Conservation (phyloP, 1,284 basidiomycete species). For the Puccinia sorghi region DNA sequence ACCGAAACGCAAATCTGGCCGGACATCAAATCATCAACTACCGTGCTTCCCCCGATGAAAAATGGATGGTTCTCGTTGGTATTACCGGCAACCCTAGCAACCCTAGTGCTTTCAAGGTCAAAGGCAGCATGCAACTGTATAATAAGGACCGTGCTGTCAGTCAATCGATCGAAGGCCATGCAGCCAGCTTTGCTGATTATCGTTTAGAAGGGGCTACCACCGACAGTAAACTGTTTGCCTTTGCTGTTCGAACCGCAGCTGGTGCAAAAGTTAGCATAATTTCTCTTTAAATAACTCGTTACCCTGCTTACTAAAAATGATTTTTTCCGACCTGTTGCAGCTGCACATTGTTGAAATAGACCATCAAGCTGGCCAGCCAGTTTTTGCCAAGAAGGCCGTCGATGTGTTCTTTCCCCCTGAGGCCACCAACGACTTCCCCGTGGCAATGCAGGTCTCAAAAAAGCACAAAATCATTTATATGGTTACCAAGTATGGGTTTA, state of each 20-base stretch:
- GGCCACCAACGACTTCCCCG: constrained; percentile 98
- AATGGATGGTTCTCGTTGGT: constrained; percentile 95
- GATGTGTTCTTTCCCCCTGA: constrained; percentile 99
- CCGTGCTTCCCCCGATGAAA: constrained; percentile 84
- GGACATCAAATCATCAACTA: constrained; percentile 99
- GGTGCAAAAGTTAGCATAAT: constrained; percentile 77
- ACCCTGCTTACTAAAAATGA: constrained; percentile 8
- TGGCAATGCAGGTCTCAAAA: constrained; percentile 97
- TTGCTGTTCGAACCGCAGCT: constrained; percentile 89
- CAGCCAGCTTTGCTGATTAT: constrained; percentile 90
- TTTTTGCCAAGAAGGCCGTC: constrained; percentile 93
- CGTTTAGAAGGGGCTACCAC: constrained; percentile 81
- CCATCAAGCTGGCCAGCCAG: constrained; percentile 88
- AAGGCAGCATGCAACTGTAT: constrained; percentile 94
- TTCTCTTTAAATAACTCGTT: not conserved
- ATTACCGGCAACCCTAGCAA: constrained; percentile 91
- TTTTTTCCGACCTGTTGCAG: constrained; percentile 61
- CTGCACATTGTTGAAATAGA: constrained; percentile 99
- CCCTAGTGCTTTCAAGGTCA: constrained; percentile 94
- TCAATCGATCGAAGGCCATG: constrained; percentile 98
- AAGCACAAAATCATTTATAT: constrained; percentile 97
- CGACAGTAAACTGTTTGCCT: constrained; percentile 89
- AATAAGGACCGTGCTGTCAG: constrained; percentile 88
- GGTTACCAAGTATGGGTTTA: constrained; percentile 99
- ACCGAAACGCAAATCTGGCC: constrained; percentile 89